Conservation (phyloP, 176 grass and related monocot genomes). For the Triticum monococcum region DNA sequence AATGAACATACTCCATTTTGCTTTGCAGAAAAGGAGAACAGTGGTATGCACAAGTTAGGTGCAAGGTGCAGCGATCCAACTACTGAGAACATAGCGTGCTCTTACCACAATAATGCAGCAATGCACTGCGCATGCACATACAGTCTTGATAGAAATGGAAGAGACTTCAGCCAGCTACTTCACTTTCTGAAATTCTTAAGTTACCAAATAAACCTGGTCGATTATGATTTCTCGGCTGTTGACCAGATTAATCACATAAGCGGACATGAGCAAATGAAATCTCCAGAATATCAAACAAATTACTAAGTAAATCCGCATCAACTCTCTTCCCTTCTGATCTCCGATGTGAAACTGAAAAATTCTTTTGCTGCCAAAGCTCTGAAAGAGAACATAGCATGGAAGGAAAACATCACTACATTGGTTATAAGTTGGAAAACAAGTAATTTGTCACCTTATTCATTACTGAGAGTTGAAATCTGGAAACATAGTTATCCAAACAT, state of each 20-base stretch:
- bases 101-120: neutral
- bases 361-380: constrained; percentile 57
- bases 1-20: neutral
- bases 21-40: neutral
- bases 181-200: neutral
- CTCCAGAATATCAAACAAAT: neutral
- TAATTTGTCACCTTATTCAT: neutral
- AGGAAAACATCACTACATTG: neutral
- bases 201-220: constrained; percentile 2
- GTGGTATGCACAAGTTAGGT: neutral
- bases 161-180: neutral
- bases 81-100: neutral
- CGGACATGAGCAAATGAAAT: neutral
- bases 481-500: neutral
- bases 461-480: neutral
- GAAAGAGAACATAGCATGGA: constrained; percentile 25
- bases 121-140: neutral
- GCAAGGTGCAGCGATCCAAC: neutral
- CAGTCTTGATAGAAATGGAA: neutral
- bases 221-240: neutral
- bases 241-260: neutral
- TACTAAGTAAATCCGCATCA: neutral
- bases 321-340: constrained; percentile 27
- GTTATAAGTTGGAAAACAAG: constrained; percentile 5
- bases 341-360: constrained; percentile 32